Percentiles rank a stretch among this genome's conserved stretches.
These are phyloP conservation scores for Leccinellum albellum DNA, from an alignment of 768 basidiomycete genomes.

Conservation along the genomic window DNA sequence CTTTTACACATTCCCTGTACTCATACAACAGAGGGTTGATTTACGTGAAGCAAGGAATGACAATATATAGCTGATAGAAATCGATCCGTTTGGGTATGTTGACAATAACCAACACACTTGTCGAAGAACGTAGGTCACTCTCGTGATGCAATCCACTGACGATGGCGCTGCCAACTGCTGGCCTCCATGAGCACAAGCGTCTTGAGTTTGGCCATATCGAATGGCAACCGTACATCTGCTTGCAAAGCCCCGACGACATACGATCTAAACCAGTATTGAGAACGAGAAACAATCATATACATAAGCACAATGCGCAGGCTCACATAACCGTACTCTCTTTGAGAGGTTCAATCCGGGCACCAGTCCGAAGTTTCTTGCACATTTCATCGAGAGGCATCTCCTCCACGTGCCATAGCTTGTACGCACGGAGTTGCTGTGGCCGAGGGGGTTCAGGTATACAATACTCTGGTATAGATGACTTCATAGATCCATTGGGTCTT, in stretches of 20 bases:
- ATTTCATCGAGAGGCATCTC: slow-evolving; percentile 36
- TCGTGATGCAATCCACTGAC: slow-evolving; percentile 34
- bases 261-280: slow-evolving; percentile 28
- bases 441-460: slow-evolving; percentile 28
- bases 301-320: slow-evolving; percentile 11
- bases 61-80: not conserved
- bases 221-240: slow-evolving; percentile 37
- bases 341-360: slow-evolving; percentile 35
- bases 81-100: not conserved
- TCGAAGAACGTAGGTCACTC: slow-evolving; percentile 4
- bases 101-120: not conserved
- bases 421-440: slow-evolving; percentile 41
- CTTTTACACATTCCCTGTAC: no score
- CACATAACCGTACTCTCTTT: slow-evolving; percentile 47
- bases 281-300: not conserved
- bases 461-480: slow-evolving; percentile 16
- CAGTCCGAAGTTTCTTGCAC: slow-evolving; percentile 35
- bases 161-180: slow-evolving; percentile 40
- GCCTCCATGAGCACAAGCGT: slow-evolving; percentile 38
- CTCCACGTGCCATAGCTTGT: slow-evolving; percentile 41
- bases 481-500: not conserved
- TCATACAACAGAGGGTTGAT: no score
- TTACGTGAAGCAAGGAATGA: not conserved
- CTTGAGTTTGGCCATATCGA: slow-evolving; percentile 32
- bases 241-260: slow-evolving; percentile 42